Percentiles rank a stretch among this genome's conserved stretches.
Conservation (phyloP, 148 eudicot genomes). For the Selenicereus undatus region DNA sequence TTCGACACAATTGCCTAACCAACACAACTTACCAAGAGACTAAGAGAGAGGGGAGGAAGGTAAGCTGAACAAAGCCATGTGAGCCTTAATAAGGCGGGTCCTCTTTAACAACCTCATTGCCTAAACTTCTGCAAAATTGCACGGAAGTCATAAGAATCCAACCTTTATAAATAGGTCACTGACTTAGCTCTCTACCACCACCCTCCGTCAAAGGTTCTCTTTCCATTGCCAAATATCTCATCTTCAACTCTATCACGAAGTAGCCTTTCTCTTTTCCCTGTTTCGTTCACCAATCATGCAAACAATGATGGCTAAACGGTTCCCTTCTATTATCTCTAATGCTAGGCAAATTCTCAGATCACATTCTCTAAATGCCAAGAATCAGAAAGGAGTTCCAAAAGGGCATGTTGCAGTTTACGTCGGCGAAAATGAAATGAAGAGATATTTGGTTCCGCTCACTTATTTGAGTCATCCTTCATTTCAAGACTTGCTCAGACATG, state of each 20-base stretch:
- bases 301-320: slow-evolving; percentile 35
- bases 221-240: background rate
- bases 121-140: background rate
- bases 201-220: background rate
- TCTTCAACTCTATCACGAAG: background rate
- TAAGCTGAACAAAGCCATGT: background rate
- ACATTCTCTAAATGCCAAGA: slow-evolving; percentile 19
- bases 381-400: slow-evolving; percentile 34
- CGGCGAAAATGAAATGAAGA: slow-evolving; percentile 30
- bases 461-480: slow-evolving; percentile 49
- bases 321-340: slow-evolving; percentile 32
- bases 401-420: slow-evolving; percentile 55
- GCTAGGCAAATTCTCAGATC: slow-evolving; percentile 23
- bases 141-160: background rate
- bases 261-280: background rate
- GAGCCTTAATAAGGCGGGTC: background rate
- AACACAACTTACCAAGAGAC: background rate
- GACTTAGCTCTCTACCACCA: background rate
- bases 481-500: slow-evolving; percentile 28
- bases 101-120: background rate
- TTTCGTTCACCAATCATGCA: background rate
- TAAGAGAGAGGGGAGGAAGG: background rate
- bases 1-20: background rate
- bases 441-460: slow-evolving; percentile 45
- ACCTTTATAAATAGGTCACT: background rate